These are phyloP conservation scores for Boletus reticulatus DNA, from an alignment of 768 basidiomycete species.

Conservation along the genomic window DNA sequence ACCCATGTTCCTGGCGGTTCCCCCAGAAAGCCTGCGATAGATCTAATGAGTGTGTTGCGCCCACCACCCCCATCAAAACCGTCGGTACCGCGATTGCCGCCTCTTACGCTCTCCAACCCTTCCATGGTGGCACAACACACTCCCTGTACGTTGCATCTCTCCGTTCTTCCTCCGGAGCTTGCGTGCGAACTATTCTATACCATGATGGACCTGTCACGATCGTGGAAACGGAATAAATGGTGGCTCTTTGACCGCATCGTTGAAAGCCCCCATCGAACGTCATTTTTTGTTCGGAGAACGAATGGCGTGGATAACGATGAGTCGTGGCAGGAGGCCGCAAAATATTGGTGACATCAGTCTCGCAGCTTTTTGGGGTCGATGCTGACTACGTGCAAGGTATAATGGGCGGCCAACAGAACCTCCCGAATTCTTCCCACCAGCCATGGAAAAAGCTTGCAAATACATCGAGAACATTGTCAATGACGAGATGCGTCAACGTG, in stretches of 20 bases:
- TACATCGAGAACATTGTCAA: conserved; percentile 72
- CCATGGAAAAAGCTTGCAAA: conserved; percentile 78
- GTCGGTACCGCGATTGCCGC: conserved; percentile 41
- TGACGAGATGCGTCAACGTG: conserved; percentile 59
- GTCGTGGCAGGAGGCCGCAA: conserved; percentile 70
- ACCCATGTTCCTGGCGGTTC: conserved; percentile 12
- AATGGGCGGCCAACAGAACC: conserved; percentile 65
- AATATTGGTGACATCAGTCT: conserved; percentile 55
- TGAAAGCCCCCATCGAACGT: conserved; percentile 81
- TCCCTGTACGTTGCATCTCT: conserved; percentile 71
- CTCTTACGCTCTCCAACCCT: conserved; percentile 61
- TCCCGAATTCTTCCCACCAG: conserved; percentile 55
- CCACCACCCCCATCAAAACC: conserved; percentile 43
- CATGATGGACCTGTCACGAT: conserved; percentile 59
- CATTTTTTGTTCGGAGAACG: conserved; percentile 64
- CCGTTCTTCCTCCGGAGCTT: conserved; percentile 69
- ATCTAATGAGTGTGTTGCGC: conserved; percentile 58
- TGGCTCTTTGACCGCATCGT: conserved; percentile 81
- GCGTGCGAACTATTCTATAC: conserved; percentile 73
- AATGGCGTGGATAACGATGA: conserved; percentile 44
- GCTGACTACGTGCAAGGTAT: conserved; percentile 52
- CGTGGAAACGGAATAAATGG: conserved; percentile 78
- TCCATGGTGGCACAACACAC: conserved; percentile 64
- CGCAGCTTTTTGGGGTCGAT: not conserved
- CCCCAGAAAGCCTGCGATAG: conserved; percentile 33